phyloP scores from a whole-genome alignment of 129 eudicot species.

The Glebionis coronaria region DNA sequence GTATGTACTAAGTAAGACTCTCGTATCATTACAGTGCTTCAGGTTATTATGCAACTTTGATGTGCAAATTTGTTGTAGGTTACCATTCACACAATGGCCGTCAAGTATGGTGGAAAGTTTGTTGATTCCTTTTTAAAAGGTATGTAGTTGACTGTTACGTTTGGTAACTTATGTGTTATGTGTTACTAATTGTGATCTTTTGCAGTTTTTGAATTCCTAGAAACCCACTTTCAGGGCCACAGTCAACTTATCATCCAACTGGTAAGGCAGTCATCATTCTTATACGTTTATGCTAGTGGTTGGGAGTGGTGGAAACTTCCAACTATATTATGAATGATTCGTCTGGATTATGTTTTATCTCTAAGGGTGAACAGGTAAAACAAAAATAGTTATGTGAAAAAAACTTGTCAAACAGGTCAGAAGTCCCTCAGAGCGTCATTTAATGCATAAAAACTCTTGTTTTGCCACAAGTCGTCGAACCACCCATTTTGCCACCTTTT shows the following conservation, averaged over 20 bases:
- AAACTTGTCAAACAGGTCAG: too few species aligned
- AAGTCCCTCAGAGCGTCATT: too few species aligned
- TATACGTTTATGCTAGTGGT: slow-evolving; percentile 4
- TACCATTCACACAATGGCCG: slow-evolving; percentile 63
- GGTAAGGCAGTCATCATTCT: slow-evolving; percentile 36
- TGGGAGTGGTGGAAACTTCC: not conserved
- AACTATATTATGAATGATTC: too few species aligned
- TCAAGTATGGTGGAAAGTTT: slow-evolving; percentile 84
- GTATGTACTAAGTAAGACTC: slow-evolving; percentile 30
- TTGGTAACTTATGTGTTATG: slow-evolving; percentile 8
- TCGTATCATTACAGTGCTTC: slow-evolving; percentile 15
- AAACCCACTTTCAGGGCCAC: slow-evolving; percentile 52
- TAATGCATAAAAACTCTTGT: too few species aligned
- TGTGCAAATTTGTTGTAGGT: slow-evolving; percentile 38
- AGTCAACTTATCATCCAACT: slow-evolving; percentile 49
- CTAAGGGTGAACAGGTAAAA: too few species aligned
- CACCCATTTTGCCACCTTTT: not conserved
- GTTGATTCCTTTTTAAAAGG: slow-evolving; percentile 78
- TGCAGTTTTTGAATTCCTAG: slow-evolving; percentile 73
- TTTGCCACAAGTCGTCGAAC: too few species aligned
- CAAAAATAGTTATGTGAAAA: too few species aligned
- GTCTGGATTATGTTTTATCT: too few species aligned
- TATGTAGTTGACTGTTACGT: slow-evolving; percentile 19
- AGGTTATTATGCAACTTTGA: not conserved
- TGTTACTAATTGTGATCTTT: slow-evolving; percentile 26